Base-by-base conservation (phyloP, 331 rosid species). In the Quercus tomentella region DNA sequence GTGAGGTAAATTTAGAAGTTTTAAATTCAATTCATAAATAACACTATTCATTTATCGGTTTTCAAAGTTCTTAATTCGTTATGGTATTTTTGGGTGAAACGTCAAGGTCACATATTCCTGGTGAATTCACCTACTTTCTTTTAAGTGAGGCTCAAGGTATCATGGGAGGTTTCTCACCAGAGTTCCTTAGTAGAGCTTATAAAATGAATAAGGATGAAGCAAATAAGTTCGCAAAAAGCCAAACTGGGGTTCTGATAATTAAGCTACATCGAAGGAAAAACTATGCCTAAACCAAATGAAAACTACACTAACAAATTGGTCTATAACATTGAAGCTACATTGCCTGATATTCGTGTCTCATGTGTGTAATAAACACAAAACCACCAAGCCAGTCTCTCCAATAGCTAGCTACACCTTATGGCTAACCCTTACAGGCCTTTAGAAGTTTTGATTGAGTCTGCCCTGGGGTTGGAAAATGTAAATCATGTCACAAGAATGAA, bases 71-170 rank as follows among this genome's bases (percentile, higher is more conserved):
- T 1, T 84, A 89, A 28, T 80, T 93, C 4, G 41, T 22, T 2
- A 52, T 91, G 7, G 6, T 57, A 0, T 86, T 88, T 75, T 63
- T 93, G n/a, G 97, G 93, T 0, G 88, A 88, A 62, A 89, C 97
- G 4, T 75, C 81, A 2, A 75, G 74, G 14, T 81, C 86, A 4
- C 31, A 70, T 58, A 28, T 79, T 41, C 89, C 89, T 1, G 97
- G 94, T 0, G 76, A 85, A 63, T 67, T 91, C 78, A 63, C 79
- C 18, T 91, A 91, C 35, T 84, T 89, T 81, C 15, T 93, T 2
- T 43, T 88, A 1, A 66, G 81, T 2, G 97, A 94, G 18, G 35
- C 77, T 20, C 62, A 2, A 33, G 91, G 94, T 30, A 1, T 89
- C 2, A 4, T 91, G 1, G 83, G 78, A 62, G 86, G 85, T 7